Evolutionary conservation across 352 stramenopile genomes (phyloP).

Genomic region (Globisporangium acanthophoron): DNA sequence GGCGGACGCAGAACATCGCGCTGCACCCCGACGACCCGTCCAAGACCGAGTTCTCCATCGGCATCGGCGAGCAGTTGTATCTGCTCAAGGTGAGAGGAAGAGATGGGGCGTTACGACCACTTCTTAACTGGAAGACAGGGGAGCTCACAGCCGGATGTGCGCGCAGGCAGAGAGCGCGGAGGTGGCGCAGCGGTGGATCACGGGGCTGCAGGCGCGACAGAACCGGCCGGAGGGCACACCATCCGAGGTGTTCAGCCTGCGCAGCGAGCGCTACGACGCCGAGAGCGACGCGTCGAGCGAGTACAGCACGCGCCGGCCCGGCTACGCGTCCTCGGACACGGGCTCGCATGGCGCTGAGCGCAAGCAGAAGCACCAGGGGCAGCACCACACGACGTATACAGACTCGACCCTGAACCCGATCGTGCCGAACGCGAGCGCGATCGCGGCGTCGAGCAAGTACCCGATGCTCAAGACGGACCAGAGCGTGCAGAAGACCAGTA

Average conservation of each 20-base stretch:
- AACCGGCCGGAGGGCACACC: slow-evolving; percentile 60
- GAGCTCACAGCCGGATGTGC: background rate
- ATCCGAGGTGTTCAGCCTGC: slow-evolving; percentile 78
- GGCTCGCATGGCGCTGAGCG: slow-evolving; percentile 39
- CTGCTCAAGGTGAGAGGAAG: slow-evolving; percentile 49
- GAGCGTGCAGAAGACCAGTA: slow-evolving; percentile 31
- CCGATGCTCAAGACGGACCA: slow-evolving; percentile 80
- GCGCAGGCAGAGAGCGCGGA: slow-evolving; percentile 58
- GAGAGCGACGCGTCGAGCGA: slow-evolving; percentile 84
- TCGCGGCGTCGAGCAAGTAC: slow-evolving; percentile 49
- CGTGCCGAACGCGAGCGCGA: slow-evolving; percentile 63
- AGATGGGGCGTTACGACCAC: no score
- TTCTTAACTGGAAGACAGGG: background rate
- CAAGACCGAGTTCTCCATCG: slow-evolving; percentile 78
- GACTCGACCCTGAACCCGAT: slow-evolving; percentile 59
- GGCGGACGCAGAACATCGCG: slow-evolving; percentile 79
- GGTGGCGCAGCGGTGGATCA: slow-evolving; percentile 54
- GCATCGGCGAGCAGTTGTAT: slow-evolving; percentile 84
- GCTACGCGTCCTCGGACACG: slow-evolving; percentile 59
- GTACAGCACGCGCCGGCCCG: slow-evolving; percentile 41
- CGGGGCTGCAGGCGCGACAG: slow-evolving; percentile 65
- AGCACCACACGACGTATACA: slow-evolving; percentile 40
- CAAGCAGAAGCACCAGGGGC: slow-evolving; percentile 19
- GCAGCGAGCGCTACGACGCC: slow-evolving; percentile 74
- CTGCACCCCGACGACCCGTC: slow-evolving; percentile 46